Conservation (phyloP, 1,139 yeast species). For the Lodderomyces parapsilosis region DNA sequence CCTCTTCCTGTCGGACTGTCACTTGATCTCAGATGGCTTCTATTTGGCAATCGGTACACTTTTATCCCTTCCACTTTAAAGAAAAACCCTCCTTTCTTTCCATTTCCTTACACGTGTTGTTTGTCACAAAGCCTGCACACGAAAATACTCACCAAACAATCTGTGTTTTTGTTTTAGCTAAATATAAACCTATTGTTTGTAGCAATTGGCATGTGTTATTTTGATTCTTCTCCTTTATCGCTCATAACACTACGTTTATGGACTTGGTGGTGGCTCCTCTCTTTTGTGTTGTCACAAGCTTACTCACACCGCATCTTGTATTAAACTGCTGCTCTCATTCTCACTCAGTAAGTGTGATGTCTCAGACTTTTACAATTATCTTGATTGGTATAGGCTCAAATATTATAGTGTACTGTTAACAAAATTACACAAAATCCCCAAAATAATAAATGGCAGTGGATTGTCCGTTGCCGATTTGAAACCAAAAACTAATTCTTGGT, state of each 20-base stretch:
- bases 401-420: background rate
- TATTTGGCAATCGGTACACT: no score
- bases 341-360: background rate
- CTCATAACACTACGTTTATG: no score
- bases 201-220: background rate
- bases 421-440: background rate
- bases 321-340: no score
- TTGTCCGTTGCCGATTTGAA: conserved; percentile 1
- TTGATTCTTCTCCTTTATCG: background rate
- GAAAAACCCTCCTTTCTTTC: background rate
- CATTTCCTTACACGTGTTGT: background rate
- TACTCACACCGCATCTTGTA: no score
- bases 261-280: no score
- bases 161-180: no score
- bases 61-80: no score
- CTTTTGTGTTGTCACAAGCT: no score
- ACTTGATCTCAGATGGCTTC: no score
- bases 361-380: background rate
- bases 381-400: background rate
- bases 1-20: background rate
- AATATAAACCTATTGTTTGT: conserved; percentile 1
- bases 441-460: background rate
- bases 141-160: no score
- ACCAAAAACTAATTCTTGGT: background rate
- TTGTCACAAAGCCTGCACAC: background rate